Evolutionary conservation across 2,329 filamentous ascomycete species (phyloP).

Genomic region (Penicillium sp.): DNA sequence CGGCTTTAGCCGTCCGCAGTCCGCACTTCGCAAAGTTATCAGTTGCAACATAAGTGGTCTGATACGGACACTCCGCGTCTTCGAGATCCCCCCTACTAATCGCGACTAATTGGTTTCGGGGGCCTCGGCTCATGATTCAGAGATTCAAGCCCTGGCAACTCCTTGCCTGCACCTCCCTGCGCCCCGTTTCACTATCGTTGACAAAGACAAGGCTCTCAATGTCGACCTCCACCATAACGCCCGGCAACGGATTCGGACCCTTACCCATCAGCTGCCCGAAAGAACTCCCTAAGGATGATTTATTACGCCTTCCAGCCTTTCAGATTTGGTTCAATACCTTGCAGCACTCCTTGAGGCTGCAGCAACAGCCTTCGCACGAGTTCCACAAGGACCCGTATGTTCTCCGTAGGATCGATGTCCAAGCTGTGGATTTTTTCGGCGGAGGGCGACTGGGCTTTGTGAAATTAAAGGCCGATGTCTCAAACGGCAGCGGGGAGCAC

Average conservation of each 20-base stretch:
- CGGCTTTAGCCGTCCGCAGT: neutral
- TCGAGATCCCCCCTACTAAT: neutral
- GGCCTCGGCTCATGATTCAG: constrained; percentile 19
- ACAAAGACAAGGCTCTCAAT: constrained; percentile 33
- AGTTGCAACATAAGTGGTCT: neutral
- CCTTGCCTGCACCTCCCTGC: neutral
- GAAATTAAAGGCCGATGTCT: constrained; percentile 60
- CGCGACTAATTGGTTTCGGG: neutral
- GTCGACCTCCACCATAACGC: constrained; percentile 49
- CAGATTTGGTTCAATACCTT: constrained; percentile 60
- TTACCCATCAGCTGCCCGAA: constrained; percentile 49
- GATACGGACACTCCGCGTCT: neutral
- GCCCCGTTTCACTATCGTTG: constrained; percentile 15
- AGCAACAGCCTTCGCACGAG: constrained; percentile 52
- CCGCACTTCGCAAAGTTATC: neutral
- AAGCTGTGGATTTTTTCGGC: constrained; percentile 60
- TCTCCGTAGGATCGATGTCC: constrained; percentile 58
- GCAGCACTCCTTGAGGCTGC: constrained; percentile 53
- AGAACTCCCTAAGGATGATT: constrained; percentile 50
- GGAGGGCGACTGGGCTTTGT: constrained; percentile 58
- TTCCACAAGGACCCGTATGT: constrained; percentile 58
- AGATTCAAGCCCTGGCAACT: constrained; percentile 4
- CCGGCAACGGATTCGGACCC: constrained; percentile 36
- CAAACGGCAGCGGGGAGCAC: constrained; percentile 55
- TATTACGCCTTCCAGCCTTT: constrained; percentile 59